Evolutionary conservation across 2,329 filamentous ascomycete genomes (phyloP).

Genomic region (Arthrobotrys entomopaga): DNA sequence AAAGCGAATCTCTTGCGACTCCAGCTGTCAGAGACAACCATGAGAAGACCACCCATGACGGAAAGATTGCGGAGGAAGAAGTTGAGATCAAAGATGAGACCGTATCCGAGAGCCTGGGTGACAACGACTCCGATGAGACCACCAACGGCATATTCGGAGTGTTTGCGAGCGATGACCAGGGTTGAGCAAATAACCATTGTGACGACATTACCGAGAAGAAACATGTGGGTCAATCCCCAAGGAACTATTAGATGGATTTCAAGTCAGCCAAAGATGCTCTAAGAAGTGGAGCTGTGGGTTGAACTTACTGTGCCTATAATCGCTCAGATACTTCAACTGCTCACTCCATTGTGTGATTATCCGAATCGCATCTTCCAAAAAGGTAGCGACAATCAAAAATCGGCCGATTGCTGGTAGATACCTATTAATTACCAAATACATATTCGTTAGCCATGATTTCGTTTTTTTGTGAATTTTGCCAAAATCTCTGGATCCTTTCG

Average conservation of each 20-base stretch:
- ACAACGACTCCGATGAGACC: constrained; percentile 92
- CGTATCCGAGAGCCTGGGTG: constrained; percentile 93
- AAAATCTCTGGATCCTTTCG: neutral
- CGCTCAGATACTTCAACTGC: constrained; percentile 89
- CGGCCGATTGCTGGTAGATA: constrained; percentile 95
- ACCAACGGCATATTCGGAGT: constrained; percentile 90
- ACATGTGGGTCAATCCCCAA: constrained; percentile 85
- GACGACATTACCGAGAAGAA: constrained; percentile 88
- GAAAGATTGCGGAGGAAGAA: constrained; percentile 99
- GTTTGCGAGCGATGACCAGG: constrained; percentile 89
- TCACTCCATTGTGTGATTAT: constrained; percentile 98
- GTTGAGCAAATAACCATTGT: constrained; percentile 84
- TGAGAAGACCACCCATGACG: constrained; percentile 94
- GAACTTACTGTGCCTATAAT: constrained; percentile 88
- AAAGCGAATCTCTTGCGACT: constrained; percentile 97
- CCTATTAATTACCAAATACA: constrained; percentile 65
- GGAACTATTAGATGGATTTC: constrained; percentile 72
- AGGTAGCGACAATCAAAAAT: constrained; percentile 97
- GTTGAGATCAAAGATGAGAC: constrained; percentile 98
- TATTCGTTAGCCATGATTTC: constrained; percentile 56
- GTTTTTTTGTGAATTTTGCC: constrained; percentile 20
- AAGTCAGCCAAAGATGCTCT: constrained; percentile 40
- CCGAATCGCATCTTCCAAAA: constrained; percentile 93
- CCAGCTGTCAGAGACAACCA: constrained; percentile 98
- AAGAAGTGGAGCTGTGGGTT: neutral